phyloP scores from a whole-genome alignment of 495 filamentous ascomycete genomes.

The Amphirosellinia nigrospora region DNA sequence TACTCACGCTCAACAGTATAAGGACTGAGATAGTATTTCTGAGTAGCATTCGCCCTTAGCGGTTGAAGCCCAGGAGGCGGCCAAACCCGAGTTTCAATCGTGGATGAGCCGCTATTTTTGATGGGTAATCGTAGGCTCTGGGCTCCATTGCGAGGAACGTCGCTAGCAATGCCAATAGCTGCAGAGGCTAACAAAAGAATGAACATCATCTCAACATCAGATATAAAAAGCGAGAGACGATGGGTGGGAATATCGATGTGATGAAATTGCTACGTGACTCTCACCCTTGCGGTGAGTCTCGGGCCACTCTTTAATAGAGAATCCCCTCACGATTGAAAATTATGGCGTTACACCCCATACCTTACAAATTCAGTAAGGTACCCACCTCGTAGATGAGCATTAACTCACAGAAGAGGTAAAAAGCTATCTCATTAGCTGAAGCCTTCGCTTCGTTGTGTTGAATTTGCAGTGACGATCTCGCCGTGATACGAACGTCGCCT shows the following conservation, averaged over 20 bases:
- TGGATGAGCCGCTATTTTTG: background rate
- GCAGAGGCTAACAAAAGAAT: constrained; percentile 5
- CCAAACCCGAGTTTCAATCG: constrained; percentile 1
- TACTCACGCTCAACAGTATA: constrained; percentile 23
- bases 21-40: constrained; percentile 24
- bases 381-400: background rate
- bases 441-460: constrained; percentile 4
- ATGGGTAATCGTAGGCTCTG: constrained; percentile 21
- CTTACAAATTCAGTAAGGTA: background rate
- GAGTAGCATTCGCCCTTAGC: constrained; percentile 21
- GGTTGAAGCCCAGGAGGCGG: constrained; percentile 14
- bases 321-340: background rate
- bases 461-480: background rate
- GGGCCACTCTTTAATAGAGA: constrained; percentile 16
- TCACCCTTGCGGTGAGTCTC: background rate
- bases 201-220: constrained; percentile 19
- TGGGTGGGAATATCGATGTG: background rate
- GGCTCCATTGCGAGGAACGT: background rate
- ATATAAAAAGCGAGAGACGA: background rate
- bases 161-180: constrained; percentile 16
- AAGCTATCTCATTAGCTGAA: background rate
- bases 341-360: constrained; percentile 4
- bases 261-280: background rate
- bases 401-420: background rate
- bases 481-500: background rate